phyloP scores from a whole-genome alignment of 192 early-diverging fungal genomes.

The Diversispora eburnea region DNA sequence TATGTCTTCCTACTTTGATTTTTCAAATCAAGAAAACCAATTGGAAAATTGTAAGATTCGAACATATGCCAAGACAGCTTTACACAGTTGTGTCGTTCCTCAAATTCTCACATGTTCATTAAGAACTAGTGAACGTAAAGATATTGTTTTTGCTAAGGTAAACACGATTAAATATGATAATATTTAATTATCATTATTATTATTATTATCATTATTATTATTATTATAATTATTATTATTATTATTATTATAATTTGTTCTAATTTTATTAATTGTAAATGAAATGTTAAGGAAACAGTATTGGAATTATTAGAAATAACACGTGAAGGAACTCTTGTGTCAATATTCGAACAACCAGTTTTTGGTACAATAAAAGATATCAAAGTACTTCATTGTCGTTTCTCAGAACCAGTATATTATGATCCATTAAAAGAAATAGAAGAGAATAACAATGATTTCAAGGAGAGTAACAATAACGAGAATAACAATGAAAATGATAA shows the following conservation, averaged over 20 bases:
- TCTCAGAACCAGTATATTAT: conserved; percentile 1
- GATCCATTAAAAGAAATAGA: conserved; percentile 23
- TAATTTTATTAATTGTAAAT: not conserved
- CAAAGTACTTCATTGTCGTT: conserved; percentile 29
- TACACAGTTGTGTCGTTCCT: conserved; percentile 15
- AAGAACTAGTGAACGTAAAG: conserved; percentile 6
- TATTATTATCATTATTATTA: too few species aligned
- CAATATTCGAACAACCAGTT: conserved; percentile 38
- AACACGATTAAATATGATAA: too few species aligned
- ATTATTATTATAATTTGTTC: not conserved
- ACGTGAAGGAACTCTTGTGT: conserved; percentile 28
- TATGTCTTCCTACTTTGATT: conserved; percentile 9
- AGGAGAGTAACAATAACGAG: too few species aligned
- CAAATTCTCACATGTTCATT: not conserved
- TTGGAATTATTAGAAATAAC: conserved; percentile 22
- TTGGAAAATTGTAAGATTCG: conserved; percentile 1
- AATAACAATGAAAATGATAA: too few species aligned
- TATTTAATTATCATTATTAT: too few species aligned
- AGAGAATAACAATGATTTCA: too few species aligned
- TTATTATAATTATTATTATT: not conserved
- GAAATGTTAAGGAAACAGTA: conserved; percentile 14
- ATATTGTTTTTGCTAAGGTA: conserved; percentile 20
- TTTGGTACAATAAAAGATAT: conserved; percentile 47
- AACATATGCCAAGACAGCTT: conserved; percentile 5
- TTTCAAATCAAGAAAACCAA: not conserved